Conservation (phyloP, 2,329 filamentous ascomycete species). For the Hortaea werneckii region DNA sequence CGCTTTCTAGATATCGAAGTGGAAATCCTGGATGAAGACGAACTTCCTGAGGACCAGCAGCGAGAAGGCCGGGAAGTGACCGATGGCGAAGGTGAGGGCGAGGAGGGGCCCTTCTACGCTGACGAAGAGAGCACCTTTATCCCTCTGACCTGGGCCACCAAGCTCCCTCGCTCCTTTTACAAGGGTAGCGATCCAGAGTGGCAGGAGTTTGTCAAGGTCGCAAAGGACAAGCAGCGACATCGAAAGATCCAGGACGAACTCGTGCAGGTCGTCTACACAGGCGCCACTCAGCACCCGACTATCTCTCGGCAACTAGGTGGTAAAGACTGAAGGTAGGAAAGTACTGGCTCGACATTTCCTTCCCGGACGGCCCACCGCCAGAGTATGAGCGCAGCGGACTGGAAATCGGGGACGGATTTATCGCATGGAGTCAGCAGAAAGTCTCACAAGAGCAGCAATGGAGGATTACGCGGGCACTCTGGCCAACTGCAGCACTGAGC, state of each 20-base stretch:
- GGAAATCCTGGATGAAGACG: constrained; percentile 18
- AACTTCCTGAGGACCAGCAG: constrained; percentile 11
- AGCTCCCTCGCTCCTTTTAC: constrained; percentile 34
- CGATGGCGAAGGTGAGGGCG: constrained; percentile 13
- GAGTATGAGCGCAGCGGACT: constrained; percentile 40
- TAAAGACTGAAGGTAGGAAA: constrained; percentile 30
- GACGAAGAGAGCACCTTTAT: constrained; percentile 36
- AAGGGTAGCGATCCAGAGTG: constrained; percentile 44
- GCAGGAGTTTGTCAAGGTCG: constrained; percentile 40
- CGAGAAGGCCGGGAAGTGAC: constrained; percentile 14
- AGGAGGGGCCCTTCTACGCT: constrained; percentile 23
- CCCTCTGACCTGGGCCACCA: constrained; percentile 37
- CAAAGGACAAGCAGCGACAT: constrained; percentile 31
- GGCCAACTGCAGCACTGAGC: constrained; percentile 27
- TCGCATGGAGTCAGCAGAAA: constrained; percentile 32
- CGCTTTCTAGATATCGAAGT: constrained; percentile 19
- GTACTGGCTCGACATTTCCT: constrained; percentile 39
- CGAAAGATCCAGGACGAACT: constrained; percentile 33
- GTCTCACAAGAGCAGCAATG: constrained; percentile 32
- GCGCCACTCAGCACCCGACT: constrained; percentile 21
- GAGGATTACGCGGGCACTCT: constrained; percentile 28
- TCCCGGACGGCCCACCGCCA: constrained; percentile 38
- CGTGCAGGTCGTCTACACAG: constrained; percentile 24
- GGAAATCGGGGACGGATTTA: constrained; percentile 29
- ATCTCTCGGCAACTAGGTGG: constrained; percentile 27